These are phyloP conservation scores for Canna indica DNA, from an alignment of 176 grass and related monocot species.

Conservation along the genomic window DNA sequence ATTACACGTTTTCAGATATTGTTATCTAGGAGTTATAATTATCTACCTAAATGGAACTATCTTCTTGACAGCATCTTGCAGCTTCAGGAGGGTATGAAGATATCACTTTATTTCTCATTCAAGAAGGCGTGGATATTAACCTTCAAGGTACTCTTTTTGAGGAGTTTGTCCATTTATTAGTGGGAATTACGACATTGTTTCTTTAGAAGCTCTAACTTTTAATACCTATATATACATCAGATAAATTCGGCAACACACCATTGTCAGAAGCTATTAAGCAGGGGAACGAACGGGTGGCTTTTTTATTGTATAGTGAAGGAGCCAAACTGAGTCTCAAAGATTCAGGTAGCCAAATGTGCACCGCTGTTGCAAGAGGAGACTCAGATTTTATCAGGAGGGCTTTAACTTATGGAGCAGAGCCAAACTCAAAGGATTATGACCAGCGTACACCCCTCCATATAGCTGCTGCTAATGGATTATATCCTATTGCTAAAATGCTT, in stretches of 20 bases:
- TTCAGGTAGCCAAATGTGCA: slow-evolving; percentile 58
- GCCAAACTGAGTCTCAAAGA: slow-evolving; percentile 56
- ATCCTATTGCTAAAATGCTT: slow-evolving; percentile 64
- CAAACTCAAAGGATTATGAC: slow-evolving; percentile 77
- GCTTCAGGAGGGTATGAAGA: slow-evolving; percentile 69
- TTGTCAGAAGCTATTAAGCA: slow-evolving; percentile 70
- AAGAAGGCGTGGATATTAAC: slow-evolving; percentile 68
- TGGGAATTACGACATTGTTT: too few relatives aligned
- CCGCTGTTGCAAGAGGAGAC: slow-evolving; percentile 55
- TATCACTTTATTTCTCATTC: slow-evolving; percentile 56
- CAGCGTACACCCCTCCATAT: slow-evolving; percentile 83
- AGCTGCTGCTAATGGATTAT: slow-evolving; percentile 68
- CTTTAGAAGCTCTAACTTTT: not conserved
- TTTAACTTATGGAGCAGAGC: slow-evolving; percentile 54
- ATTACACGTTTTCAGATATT: not conserved
- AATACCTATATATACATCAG: slow-evolving; percentile 23
- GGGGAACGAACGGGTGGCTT: slow-evolving; percentile 61
- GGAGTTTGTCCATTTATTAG: not conserved
- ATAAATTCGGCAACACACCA: slow-evolving; percentile 89
- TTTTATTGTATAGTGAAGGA: slow-evolving; percentile 45
- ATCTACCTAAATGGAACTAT: not conserved
- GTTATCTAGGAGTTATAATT: not conserved
- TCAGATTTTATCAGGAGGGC: slow-evolving; percentile 62
- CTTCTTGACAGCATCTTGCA: slow-evolving; percentile 66
- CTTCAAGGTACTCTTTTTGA: slow-evolving; percentile 34